These are phyloP conservation scores for Gaeumannomyces sp. DNA, from an alignment of 2,329 filamentous ascomycete genomes.

Conservation along the genomic window DNA sequence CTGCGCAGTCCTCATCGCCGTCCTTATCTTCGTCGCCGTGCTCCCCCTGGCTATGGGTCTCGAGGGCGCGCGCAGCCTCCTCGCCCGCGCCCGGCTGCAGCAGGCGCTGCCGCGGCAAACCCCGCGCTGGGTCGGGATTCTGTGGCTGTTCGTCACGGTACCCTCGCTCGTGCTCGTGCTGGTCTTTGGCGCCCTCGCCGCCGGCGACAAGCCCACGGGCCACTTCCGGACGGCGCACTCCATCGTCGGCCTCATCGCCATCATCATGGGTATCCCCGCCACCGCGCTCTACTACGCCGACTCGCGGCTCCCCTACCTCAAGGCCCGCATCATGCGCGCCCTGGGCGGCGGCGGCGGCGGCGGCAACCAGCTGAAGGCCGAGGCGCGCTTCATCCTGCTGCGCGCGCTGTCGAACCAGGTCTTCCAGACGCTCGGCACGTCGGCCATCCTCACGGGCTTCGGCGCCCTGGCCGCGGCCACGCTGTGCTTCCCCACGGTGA, in stretches of 20 bases:
- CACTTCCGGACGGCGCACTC: constrained; percentile 26
- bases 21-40: constrained; percentile 20
- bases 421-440: constrained; percentile 20
- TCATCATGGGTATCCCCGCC: constrained; percentile 12
- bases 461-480: constrained; percentile 21
- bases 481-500: constrained; percentile 22
- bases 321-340: not conserved
- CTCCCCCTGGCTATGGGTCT: constrained; percentile 24
- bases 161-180: constrained; percentile 21
- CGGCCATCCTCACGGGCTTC: constrained; percentile 23
- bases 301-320: constrained; percentile 14
- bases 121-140: constrained; percentile 19
- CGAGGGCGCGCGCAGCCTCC: constrained; percentile 21
- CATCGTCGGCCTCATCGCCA: constrained; percentile 18
- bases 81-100: constrained; percentile 16
- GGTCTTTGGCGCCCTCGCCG: constrained; percentile 22
- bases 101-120: constrained; percentile 20
- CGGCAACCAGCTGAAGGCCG: constrained; percentile 6
- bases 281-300: constrained; percentile 20
- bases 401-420: constrained; percentile 21
- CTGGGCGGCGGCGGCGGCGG: not conserved
- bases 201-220: constrained; percentile 13
- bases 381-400: constrained; percentile 11
- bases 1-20: constrained; percentile 19
- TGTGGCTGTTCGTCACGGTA: constrained; percentile 21